Evolutionary conservation across 1,284 basidiomycete species (phyloP), one percentile per base, ranked within the genome.

Genomic region (Cutaneotrichosporon spelunceum): DNA sequence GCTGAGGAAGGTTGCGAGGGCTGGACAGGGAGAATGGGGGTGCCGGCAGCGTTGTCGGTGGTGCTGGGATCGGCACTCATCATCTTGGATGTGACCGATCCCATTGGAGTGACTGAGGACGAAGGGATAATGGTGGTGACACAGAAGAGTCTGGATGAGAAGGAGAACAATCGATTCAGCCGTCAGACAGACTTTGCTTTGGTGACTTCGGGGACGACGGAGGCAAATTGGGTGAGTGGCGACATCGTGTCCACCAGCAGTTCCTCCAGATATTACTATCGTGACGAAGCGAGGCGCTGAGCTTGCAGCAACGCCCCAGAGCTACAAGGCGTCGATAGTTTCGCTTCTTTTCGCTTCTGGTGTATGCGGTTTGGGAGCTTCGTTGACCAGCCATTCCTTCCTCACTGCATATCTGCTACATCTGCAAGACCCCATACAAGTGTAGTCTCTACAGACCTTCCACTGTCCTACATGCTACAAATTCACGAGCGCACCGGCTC

Each of bases 401-500:
- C 8, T 33, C 13, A 33, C 30, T 5, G 8, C 30, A 33, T 33
- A 39, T 39, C 39, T 42, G 39, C 19, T 42, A 42, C 39, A 42
- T 42, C 39, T 19, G 39, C 39, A 42, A 42, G 39, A n/a, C 39
- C 2, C 39, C 39, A 42, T 42, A 42, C 14, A 42, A 42, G 39
- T 42, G 45, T 48, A 48, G 45, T 13, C 23, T 48, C 21, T 48
- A 27, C 45, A 21, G 10, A 42, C n/a, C 19, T 42, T 19, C 36
- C 39, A 42, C 39, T n/a, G 39, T 42, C 39, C 39, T 42, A 42
- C 39, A 42, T 42, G 39, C 26, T 49, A 26, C 27, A 49, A 24
- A 23, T 26, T 24, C 30, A 53, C 34, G 52, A 36, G 34, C 57
- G 54, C 27, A 76, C 54, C 49, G 78, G 78, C 63, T 78, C 77